Evolutionary conservation across 768 basidiomycete genomes (phyloP).

Genomic region (Agaricus bisporus): DNA sequence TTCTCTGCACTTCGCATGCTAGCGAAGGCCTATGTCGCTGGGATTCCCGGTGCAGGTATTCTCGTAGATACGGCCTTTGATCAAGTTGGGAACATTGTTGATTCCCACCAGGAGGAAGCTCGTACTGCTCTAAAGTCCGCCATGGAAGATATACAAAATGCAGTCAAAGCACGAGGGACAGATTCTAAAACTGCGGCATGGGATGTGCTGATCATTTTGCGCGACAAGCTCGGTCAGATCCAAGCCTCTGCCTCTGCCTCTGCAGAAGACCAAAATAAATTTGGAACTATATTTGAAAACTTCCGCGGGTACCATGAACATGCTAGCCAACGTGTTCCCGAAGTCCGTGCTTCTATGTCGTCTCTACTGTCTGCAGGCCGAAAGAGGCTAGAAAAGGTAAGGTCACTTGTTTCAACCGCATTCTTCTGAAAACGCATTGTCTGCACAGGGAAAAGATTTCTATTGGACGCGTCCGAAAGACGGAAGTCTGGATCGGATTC

Average conservation of each 20-base stretch:
- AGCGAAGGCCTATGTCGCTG: constrained; percentile 33
- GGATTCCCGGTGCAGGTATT: constrained; percentile 31
- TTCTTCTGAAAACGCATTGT: neutral
- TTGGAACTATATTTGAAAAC: constrained; percentile 5
- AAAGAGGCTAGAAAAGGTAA: constrained; percentile 5
- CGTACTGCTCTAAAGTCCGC: constrained; percentile 28
- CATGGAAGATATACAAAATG: constrained; percentile 27
- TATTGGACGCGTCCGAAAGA: neutral
- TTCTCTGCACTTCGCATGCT: constrained; percentile 31
- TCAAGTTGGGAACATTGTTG: constrained; percentile 29
- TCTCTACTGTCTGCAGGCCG: neutral
- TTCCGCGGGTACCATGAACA: constrained; percentile 1
- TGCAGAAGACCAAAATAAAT: neutral
- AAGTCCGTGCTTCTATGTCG: neutral
- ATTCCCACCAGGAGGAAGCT: constrained; percentile 33
- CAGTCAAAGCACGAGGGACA: constrained; percentile 10
- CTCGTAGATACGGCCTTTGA: constrained; percentile 39
- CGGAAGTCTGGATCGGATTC: neutral
- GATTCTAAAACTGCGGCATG: neutral
- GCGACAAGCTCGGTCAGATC: neutral
- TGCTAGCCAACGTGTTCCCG: neutral
- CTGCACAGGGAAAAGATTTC: neutral
- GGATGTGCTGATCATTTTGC: constrained; percentile 4
- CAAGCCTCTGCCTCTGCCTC: neutral
- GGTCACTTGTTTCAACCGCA: neutral